Conservation (phyloP, 2,329 filamentous ascomycete genomes). For the Phialocephala sp. region DNA sequence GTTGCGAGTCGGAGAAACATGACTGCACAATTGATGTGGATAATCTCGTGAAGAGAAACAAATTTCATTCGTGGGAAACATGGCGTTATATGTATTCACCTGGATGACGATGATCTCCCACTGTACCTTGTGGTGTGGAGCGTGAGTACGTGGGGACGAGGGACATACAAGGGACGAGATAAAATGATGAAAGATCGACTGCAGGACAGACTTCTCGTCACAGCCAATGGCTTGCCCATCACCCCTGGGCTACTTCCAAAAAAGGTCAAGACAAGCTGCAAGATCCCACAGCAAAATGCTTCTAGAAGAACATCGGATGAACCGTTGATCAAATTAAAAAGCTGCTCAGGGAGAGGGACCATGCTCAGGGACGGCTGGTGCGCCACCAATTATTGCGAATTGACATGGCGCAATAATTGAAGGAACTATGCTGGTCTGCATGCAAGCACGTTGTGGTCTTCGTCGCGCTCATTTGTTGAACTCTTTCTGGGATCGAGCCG, state of each 20-base stretch:
- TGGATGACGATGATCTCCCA: conserved; percentile 12
- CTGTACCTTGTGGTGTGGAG: neutral
- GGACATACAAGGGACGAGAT: neutral
- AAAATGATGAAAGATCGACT: neutral
- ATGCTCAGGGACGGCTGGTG: neutral
- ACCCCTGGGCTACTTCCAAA: conserved; percentile 5
- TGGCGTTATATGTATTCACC: conserved; percentile 2
- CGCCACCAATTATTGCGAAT: neutral
- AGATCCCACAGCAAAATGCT: neutral
- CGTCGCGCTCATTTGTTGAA: neutral
- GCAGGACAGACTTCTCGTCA: neutral
- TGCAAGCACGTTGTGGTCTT: neutral
- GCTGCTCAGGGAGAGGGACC: conserved; percentile 4
- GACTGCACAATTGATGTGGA: conserved; percentile 3
- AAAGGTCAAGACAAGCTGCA: neutral
- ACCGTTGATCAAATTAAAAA: neutral
- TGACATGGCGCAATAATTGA: neutral
- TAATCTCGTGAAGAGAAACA: neutral
- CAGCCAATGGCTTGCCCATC: conserved; percentile 10
- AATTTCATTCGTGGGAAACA: neutral
- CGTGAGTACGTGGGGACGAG: neutral
- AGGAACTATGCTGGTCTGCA: neutral
- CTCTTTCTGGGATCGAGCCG: neutral
- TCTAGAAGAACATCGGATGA: conserved; percentile 3
- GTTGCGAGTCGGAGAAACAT: conserved; percentile 26